Evolutionary conservation across 306 rosid genomes (phyloP), one percentile per base, ranked within the genome.

Genomic region (Calophaca sinica): DNA sequence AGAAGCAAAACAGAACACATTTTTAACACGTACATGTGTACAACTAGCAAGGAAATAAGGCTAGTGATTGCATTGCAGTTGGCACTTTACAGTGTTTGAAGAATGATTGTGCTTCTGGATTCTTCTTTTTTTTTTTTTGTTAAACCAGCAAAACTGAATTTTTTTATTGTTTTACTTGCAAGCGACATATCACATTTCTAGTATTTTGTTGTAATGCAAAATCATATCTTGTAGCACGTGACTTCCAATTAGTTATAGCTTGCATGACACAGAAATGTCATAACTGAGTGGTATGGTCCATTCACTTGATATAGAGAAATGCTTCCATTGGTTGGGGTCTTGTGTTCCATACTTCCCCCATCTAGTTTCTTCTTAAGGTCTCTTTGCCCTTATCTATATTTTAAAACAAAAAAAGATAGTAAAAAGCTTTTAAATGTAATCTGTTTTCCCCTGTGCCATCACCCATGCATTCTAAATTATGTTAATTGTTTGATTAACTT

Each of bases 281-380:
- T 26, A n/a, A n/a, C n/a, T n/a, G n/a, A n/a, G n/a, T n/a, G n/a
- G 11, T 44, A n/a, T 65, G 38, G 55, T 45, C 41, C 26, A 26
- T 46, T 32, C 3, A 3, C 36, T 62, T 62, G 51, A 20, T 41
- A 5, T 0, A 41, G 51, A 65, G 6, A 26, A 64, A 64, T 64
- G 70, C n/a, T 67, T 45, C 42, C 57, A 20, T 65, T 42, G 52
- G 14, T 63, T 64, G 70, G 38, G 70, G 12, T 26, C 48, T 36
- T 38, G 49, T 12, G 68, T 33, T 33, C 66, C 28, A 60, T 60
- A 11, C 45, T 20, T 20, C 26, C 26, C 26, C 1, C 26, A 20
- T 20, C 26, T 20, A 20, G 26, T n/a, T n/a, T n/a, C n/a, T n/a
- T n/a, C n/a, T n/a, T n/a, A n/a, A n/a, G n/a, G n/a, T 20, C 26